Evolutionary conservation across 768 basidiomycete genomes (phyloP).

Genomic region (Tylopilus felleus): DNA sequence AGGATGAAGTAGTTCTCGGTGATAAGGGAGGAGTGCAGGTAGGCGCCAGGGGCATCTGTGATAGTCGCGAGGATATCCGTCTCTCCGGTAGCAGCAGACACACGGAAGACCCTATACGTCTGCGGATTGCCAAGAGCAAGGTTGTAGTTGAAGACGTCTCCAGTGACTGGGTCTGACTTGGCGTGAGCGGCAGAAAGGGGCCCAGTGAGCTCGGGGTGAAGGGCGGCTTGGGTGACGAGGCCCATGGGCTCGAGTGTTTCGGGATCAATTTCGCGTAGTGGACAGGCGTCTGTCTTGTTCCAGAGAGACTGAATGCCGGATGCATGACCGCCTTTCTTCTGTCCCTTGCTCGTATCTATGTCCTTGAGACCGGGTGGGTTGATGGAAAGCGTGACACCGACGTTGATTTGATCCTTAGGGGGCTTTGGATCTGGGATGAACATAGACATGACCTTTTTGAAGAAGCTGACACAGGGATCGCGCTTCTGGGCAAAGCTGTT

Average conservation of each 20-base stretch:
- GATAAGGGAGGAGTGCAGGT: conserved; percentile 37
- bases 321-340: conserved; percentile 24
- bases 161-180: conserved; percentile 34
- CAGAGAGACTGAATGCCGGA: conserved; percentile 28
- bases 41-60: conserved; percentile 37
- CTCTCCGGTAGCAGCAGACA: conserved; percentile 29
- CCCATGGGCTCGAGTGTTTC: conserved; percentile 38
- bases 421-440: conserved; percentile 20
- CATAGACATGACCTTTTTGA: conserved; percentile 30
- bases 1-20: conserved; percentile 37
- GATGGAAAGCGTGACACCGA: conserved; percentile 30
- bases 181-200: conserved; percentile 35
- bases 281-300: conserved; percentile 32
- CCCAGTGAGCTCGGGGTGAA: conserved; percentile 35
- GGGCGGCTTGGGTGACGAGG: conserved; percentile 22
- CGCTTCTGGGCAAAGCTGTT: conserved; percentile 32
- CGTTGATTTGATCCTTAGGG: conserved; percentile 12
- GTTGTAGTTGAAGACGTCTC: conserved; percentile 38
- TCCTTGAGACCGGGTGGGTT: conserved; percentile 28
- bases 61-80: conserved; percentile 36
- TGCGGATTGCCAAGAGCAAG: conserved; percentile 26
- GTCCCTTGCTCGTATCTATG: conserved; percentile 17
- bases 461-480: conserved; percentile 30
- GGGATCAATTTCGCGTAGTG: conserved; percentile 33
- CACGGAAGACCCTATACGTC: conserved; percentile 36